Base-by-base conservation (phyloP, 352 stramenopile species). In the Pythium vanterpoolii region DNA sequence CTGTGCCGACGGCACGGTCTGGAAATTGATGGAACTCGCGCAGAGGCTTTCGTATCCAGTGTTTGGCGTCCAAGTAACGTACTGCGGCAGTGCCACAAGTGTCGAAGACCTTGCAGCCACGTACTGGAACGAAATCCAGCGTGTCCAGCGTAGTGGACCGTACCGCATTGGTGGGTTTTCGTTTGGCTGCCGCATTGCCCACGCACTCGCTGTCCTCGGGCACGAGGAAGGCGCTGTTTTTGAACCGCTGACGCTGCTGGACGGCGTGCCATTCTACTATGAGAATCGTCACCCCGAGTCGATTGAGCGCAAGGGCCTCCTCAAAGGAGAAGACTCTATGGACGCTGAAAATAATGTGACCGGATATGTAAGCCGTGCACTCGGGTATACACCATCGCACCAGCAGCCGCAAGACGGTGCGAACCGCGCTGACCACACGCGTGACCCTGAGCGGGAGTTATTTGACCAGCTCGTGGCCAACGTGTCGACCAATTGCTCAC, bases 91-190 rank as follows among this genome's bases (percentile, higher is more conserved):
- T 16, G 26, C 18, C 6, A 27, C 40, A 19, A 76, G 53, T n/a
- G 44, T 87, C 6, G 68, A 83, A 30, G 56, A 57, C 23, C 56
- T 86, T n/a, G 71, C 76, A 1, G 40, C 34, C 19, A n/a, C 34
- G 1, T 81, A 86, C 48, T 84, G 72, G 72, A 16, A 50, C 0
- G 57, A 55, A 38, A 77, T 79, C 51, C 66, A 48, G 21, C 38
- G 55, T 4, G 54, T 71, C 19, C 77, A 86, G 49, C 28, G 31
- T 3, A 5, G 36, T 7, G 74, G 77, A 18, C 74, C 72, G 36
- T 84, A 77, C 42, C 58, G 58, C 28, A 60, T 89, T 9, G 77
- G 74, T 5, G 79, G 77, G 8, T 89, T 79, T 46, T 89, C 79
- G 1, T 89, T 87, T 64, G 79, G 79, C 5, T 83, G 77, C 44